These are phyloP conservation scores for Dactylellina sp. DNA, from an alignment of 2,329 filamentous ascomycete species.

Conservation along the genomic window DNA sequence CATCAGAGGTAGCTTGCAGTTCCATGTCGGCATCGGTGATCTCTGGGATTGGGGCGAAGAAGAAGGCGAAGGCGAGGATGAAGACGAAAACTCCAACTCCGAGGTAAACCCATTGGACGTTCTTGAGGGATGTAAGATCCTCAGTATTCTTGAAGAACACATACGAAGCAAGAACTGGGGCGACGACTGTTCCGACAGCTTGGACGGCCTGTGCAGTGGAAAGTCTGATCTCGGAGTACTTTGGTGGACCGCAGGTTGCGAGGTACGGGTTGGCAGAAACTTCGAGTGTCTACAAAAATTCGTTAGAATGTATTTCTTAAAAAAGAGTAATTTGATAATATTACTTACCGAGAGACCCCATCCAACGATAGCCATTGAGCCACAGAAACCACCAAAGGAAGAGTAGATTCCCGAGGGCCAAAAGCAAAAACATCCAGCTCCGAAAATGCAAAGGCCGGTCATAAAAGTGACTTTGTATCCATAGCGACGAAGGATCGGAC, in stretches of 20 bases:
- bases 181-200: constrained; percentile 69
- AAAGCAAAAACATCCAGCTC: constrained; percentile 70
- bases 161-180: constrained; percentile 71
- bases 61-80: constrained; percentile 71
- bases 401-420: constrained; percentile 71
- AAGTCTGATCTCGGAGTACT: constrained; percentile 71
- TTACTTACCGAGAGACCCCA: constrained; percentile 64
- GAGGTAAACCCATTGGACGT: constrained; percentile 75
- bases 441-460: constrained; percentile 69
- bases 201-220: constrained; percentile 72
- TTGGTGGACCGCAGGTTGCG: constrained; percentile 71
- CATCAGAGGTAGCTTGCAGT: constrained; percentile 66
- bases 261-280: constrained; percentile 71
- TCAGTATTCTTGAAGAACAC: constrained; percentile 72
- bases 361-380: constrained; percentile 70
- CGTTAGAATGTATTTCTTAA: constrained; percentile 60
- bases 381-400: constrained; percentile 72
- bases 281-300: constrained; percentile 67
- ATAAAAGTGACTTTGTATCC: constrained; percentile 67
- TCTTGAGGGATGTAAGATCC: constrained; percentile 68
- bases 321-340: not conserved
- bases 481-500: constrained; percentile 65
- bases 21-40: constrained; percentile 72
- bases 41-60: constrained; percentile 69
- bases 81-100: constrained; percentile 73